Base-by-base conservation (phyloP, 805 yeast genomes). In the Spathaspora hagerdaliae region DNA sequence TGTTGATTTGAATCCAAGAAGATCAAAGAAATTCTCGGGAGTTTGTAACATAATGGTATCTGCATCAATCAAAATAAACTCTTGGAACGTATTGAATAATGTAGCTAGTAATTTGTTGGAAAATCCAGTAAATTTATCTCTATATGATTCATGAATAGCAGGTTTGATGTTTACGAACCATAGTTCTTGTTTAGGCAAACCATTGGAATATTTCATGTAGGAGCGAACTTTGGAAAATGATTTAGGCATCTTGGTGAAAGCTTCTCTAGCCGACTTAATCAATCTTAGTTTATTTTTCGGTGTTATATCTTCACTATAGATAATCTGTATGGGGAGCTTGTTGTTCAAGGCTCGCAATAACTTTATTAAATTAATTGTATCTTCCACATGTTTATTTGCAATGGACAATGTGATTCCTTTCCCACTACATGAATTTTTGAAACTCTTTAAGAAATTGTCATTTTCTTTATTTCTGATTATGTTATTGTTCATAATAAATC, bases 61-160 rank as follows among this genome's bases (percentile, higher is more conserved):
- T 4, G 82, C 80, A 51, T 81, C 85, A 12, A 80, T 45, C 27
- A 79, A 58, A 8, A 80, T 59, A 31, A 69, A 66, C 50, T 77
- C 80, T 31, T 72, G 71, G 52, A 78, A 79, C 7, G 80, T 71
- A 41, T 64, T 63, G 60, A 76, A 77, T 34, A 74, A 48, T 2
- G 73, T 55, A 0, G 81, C 77, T 38, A 76, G 52, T 40, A 77
- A 60, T 51, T 77, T 77, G 55, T 73, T 75, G 39, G 70, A 71
- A 54, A 71, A 77, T 0, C 74, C 66, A 2, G 54, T 54, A 44
- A 77, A 77, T 38, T 60, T 59, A 24, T 44, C 42, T 24, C 47
- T 41, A 42, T 54, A 61, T 9, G 46, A 14, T 4, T 39, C 36
- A 12, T 46, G 41, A 14, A 67, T 49, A 6, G 62, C 48, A 2